A percentile compares a stretch with the other conserved stretches of the same genome.
phyloP scores from a whole-genome alignment of 139 green algal species.

The Chlorella ohadii region DNA sequence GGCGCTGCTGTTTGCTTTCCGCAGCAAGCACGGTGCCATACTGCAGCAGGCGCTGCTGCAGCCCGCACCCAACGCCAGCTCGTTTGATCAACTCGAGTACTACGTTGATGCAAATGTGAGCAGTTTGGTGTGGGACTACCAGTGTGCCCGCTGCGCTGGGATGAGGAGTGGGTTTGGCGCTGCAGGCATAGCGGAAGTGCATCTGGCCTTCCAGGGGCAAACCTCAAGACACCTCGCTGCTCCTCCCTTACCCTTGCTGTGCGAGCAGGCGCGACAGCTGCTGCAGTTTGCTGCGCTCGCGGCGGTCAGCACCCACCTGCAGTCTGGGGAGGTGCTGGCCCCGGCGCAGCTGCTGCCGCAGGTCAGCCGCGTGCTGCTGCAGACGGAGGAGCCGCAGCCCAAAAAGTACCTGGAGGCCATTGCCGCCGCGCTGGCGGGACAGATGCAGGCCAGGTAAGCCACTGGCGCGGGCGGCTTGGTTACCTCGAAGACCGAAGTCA shows the following conservation, averaged over 20 bases:
- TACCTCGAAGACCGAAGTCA: too few species aligned
- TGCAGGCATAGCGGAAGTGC: too few species aligned
- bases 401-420: conserved; percentile 46
- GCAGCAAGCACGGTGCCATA: background rate
- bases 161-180: too few species aligned
- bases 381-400: conserved; percentile 33
- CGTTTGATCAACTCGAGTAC: background rate
- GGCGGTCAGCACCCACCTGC: conserved; percentile 40
- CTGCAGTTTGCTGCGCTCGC: conserved; percentile 42
- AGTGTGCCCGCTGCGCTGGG: too few species aligned
- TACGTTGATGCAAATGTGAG: conserved; percentile 12
- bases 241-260: too few species aligned
- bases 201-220: too few species aligned
- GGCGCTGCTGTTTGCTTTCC: background rate
- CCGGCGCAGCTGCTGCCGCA: conserved; percentile 41
- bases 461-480: too few species aligned
- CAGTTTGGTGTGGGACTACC: too few species aligned
- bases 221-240: too few species aligned
- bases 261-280: background rate
- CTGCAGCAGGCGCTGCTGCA: background rate
- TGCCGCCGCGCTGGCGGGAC: conserved; percentile 40
- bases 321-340: conserved; percentile 37
- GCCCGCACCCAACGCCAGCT: background rate
- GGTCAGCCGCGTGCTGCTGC: conserved; percentile 48
- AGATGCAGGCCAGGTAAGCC: conserved; percentile 31